Conservation (phyloP, 176 grass and related monocot genomes). For the Oryza glumipatula region DNA sequence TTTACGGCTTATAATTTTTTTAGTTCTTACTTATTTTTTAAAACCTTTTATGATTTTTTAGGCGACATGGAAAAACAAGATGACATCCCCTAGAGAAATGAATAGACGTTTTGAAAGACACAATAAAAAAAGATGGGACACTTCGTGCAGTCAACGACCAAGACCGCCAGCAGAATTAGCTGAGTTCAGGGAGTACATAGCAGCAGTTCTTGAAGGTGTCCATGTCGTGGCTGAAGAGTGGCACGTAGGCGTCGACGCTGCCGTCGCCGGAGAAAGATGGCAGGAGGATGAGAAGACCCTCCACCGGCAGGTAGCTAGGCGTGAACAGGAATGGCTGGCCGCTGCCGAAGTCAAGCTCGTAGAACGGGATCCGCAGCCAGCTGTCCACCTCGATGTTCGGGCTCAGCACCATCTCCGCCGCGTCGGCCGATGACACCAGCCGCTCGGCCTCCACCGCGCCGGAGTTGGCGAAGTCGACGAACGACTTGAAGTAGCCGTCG, state of each 20-base stretch:
- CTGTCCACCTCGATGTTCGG: conserved; percentile 36
- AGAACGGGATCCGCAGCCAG: conserved; percentile 41
- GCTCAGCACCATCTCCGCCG: conserved; percentile 30
- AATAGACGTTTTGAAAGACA: too few species aligned
- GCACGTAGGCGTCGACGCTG: conserved; percentile 33
- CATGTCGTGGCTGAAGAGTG: conserved; percentile 25
- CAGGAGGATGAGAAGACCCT: conserved; percentile 36
- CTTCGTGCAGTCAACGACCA: neutral
- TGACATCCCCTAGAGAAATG: too few species aligned
- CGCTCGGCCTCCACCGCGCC: conserved; percentile 3
- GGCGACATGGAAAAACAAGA: too few species aligned
- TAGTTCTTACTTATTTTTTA: too few species aligned
- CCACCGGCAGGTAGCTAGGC: conserved; percentile 33
- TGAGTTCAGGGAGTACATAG: neutral
- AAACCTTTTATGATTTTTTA: too few species aligned
- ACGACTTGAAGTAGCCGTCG: conserved; percentile 36
- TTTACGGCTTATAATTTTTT: too few species aligned
- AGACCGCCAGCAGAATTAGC: neutral
- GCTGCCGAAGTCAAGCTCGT: conserved; percentile 36
- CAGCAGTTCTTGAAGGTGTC: conserved; percentile 38
- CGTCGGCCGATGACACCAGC: conserved; percentile 24
- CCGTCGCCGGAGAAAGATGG: conserved; percentile 22
- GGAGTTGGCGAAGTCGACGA: conserved; percentile 35
- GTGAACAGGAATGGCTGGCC: conserved; percentile 34
- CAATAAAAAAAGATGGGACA: too few species aligned